A percentile compares a stretch with the other conserved stretches of the same genome.
Conservation (phyloP, 2,329 filamentous ascomycete species). For the Pseudogymnoascus sp. region DNA sequence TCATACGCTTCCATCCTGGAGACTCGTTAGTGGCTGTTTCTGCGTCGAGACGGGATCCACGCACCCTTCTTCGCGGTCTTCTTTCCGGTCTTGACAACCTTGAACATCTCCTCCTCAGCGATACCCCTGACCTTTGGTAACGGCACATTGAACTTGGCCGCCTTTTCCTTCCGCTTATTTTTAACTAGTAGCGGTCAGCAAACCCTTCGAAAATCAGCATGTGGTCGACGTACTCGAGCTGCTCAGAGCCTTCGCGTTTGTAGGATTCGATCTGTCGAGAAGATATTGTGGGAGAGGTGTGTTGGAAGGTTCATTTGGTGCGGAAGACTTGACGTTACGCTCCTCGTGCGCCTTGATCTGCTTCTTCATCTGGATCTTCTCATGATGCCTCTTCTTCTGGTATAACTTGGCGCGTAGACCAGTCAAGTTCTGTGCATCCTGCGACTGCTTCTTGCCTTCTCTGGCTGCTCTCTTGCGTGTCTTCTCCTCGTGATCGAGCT, state of each 20-base stretch:
- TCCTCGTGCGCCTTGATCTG: conserved; percentile 86
- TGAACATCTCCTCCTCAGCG: conserved; percentile 92
- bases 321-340: conserved; percentile 78
- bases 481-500: conserved; percentile 73
- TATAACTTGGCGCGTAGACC: conserved; percentile 84
- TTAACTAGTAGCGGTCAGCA: conserved; percentile 46
- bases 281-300: conserved; percentile 82
- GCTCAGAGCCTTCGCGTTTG: conserved; percentile 56
- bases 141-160: conserved; percentile 80
- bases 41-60: neutral
- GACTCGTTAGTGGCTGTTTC: neutral
- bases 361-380: conserved; percentile 96
- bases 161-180: conserved; percentile 85
- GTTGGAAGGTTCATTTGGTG: conserved; percentile 60
- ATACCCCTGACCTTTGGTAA: conserved; percentile 88
- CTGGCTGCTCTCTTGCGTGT: conserved; percentile 75
- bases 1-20: conserved; percentile 34
- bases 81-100: conserved; percentile 86
- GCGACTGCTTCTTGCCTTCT: conserved; percentile 74
- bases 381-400: conserved; percentile 81
- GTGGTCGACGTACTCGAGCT: conserved; percentile 46
- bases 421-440: conserved; percentile 83
- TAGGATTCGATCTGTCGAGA: conserved; percentile 60
- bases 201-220: neutral
- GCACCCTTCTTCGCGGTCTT: conserved; percentile 73